A percentile compares a stretch with the other conserved stretches of the same genome.
Conservation (phyloP, 495 filamentous ascomycete species). For the Lophium mytilinum region DNA sequence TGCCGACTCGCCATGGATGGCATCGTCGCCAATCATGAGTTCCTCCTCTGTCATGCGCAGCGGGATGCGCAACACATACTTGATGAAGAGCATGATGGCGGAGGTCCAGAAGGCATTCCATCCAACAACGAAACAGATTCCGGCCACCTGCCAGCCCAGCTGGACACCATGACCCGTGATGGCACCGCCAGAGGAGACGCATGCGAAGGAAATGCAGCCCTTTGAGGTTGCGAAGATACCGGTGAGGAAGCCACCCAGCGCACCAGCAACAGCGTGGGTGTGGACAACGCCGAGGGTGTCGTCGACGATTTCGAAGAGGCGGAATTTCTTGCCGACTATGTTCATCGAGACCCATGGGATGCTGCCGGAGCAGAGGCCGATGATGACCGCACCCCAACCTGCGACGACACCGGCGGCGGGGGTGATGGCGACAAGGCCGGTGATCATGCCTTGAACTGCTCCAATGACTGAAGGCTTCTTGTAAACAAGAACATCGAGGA, state of each 20-base stretch:
- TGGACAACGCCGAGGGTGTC: slow-evolving; percentile 46
- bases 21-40: slow-evolving; percentile 43
- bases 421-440: slow-evolving; percentile 48
- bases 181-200: slow-evolving; percentile 44
- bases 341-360: slow-evolving; percentile 51
- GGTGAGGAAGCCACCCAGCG: slow-evolving; percentile 45
- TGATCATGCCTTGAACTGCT: slow-evolving; percentile 48
- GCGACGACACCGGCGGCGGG: slow-evolving; percentile 49
- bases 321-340: slow-evolving; percentile 39
- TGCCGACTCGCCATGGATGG: slow-evolving; percentile 45
- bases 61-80: slow-evolving; percentile 45
- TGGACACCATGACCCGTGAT: slow-evolving; percentile 46
- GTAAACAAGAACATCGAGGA: slow-evolving; percentile 42
- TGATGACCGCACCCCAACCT: slow-evolving; percentile 48
- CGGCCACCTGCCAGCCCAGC: slow-evolving; percentile 47
- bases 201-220: slow-evolving; percentile 43
- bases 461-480: slow-evolving; percentile 46
- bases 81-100: slow-evolving; percentile 47
- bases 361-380: slow-evolving; percentile 43
- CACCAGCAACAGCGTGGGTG: slow-evolving; percentile 46
- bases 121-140: slow-evolving; percentile 48
- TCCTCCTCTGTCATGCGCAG: slow-evolving; percentile 43
- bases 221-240: slow-evolving; percentile 47
- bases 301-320: slow-evolving; percentile 41
- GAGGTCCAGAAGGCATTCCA: slow-evolving; percentile 49